Percentiles rank a stretch among this genome's conserved stretches.
Evolutionary conservation across 2,329 filamentous ascomycete genomes (phyloP).

Genomic region (Westerdykella sp.): DNA sequence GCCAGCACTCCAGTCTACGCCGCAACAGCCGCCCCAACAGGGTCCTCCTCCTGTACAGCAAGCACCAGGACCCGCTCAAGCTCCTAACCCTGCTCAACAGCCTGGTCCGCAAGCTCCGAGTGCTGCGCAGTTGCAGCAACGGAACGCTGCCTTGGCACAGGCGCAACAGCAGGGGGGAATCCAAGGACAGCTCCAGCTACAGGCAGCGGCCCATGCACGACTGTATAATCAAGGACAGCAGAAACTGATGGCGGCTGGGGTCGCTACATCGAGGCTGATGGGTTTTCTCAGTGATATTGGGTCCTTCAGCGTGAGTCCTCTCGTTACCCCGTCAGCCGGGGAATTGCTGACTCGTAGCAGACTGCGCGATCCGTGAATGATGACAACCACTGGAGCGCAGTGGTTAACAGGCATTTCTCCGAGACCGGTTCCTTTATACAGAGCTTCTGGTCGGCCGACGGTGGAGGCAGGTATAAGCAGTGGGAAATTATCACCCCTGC

Average conservation of each 20-base stretch:
- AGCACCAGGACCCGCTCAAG: constrained; percentile 5
- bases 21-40: constrained; percentile 35
- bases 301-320: constrained; percentile 49
- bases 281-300: constrained; percentile 53
- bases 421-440: constrained; percentile 70
- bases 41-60: constrained; percentile 35
- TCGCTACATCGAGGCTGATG: constrained; percentile 46
- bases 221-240: constrained; percentile 7
- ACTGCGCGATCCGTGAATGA: constrained; percentile 45
- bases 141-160: not conserved
- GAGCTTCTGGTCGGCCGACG: constrained; percentile 51
- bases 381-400: constrained; percentile 68
- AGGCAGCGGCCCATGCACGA: constrained; percentile 4
- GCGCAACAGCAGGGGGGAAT: constrained; percentile 12
- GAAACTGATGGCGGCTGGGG: constrained; percentile 30
- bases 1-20: constrained; percentile 32
- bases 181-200: constrained; percentile 6
- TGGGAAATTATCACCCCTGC: constrained; percentile 81
- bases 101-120: constrained; percentile 28
- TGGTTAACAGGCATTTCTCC: constrained; percentile 78
- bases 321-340: constrained; percentile 11
- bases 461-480: constrained; percentile 60
- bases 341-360: constrained; percentile 44
- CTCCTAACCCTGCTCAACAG: constrained; percentile 22
- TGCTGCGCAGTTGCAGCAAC: constrained; percentile 16